Evolutionary conservation across 768 basidiomycete genomes (phyloP), one percentile per base, ranked within the genome.

Genomic region (Auriscalpium orientale): DNA sequence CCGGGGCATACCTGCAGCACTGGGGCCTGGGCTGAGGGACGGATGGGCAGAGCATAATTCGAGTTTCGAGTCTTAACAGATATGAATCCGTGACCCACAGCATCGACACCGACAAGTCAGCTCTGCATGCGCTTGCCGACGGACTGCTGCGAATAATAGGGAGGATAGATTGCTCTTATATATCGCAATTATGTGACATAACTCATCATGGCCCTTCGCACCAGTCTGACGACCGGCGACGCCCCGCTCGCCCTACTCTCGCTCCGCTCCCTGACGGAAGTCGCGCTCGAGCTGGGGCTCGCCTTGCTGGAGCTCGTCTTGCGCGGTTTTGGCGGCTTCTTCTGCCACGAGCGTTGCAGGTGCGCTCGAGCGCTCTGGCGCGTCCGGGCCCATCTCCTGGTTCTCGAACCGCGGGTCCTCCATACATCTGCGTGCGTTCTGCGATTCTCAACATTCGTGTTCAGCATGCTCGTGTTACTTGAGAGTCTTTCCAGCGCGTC

Each of bases 341-440:
- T 77, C 74, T 76, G 87, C n/a, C 62, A 78, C 78, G 57, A 91
- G 66, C 77, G 83, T 68, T 83, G 81, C 69, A 91, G 65, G 49
- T 85, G 85, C 74, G 80, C 76, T 95, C 92, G 37, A 97, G 46
- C 79, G 79, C 77, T 87, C 89, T 7, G n/a, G 28, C 28, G 89
- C 88, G 55, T 87, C 78, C 54, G 84, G 83, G 72, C 85, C 87
- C 82, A 98, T 85, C 71, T 98, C 94, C 62, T 73, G 80, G 50
- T 87, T 88, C 71, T 84, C 79, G 35, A 98, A 81, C n/a, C 87
- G 87, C 3, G 94, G 92, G 66, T 97, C 84, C 66, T 91, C 83
- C 63, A 89, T 81, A 67, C 77, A 71, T 70, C 85, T 49, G 87
- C 79, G 54, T 65, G 70, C 73, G 87, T 89, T 28, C 28, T 28